Conservation (phyloP, 1,284 basidiomycete genomes). For the Ustilago bromivora region DNA sequence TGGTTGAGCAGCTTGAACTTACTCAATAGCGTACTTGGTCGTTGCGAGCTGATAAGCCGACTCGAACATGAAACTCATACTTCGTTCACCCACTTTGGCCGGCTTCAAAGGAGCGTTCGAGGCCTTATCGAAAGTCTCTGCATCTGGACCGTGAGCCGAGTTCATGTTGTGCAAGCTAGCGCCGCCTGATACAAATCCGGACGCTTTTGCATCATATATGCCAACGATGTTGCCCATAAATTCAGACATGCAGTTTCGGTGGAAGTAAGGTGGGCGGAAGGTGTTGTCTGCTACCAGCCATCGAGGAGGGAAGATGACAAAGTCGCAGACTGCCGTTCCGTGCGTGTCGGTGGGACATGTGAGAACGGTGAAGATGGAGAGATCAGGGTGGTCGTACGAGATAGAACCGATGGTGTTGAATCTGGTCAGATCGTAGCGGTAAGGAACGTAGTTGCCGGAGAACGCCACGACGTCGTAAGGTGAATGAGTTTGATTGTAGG, state of each 20-base stretch:
- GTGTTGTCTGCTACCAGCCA: constrained; percentile 49
- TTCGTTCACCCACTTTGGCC: constrained; percentile 51
- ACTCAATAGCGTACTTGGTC: constrained; percentile 56
- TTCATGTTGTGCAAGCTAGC: constrained; percentile 61
- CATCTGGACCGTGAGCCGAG: constrained; percentile 62
- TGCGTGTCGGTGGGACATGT: constrained; percentile 72
- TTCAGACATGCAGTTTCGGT: constrained; percentile 52
- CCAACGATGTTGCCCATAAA: constrained; percentile 55
- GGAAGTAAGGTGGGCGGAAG: constrained; percentile 54
- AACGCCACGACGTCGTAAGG: constrained; percentile 81
- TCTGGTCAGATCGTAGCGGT: constrained; percentile 78
- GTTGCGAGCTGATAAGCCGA: constrained; percentile 60
- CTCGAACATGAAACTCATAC: constrained; percentile 65
- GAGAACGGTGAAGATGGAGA: constrained; percentile 64
- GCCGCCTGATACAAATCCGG: constrained; percentile 53
- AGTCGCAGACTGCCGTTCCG: constrained; percentile 73
- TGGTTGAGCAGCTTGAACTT: not conserved
- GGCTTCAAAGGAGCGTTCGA: constrained; percentile 44
- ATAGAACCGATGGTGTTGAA: constrained; percentile 78
- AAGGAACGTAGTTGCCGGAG: constrained; percentile 77
- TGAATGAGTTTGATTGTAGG: constrained; percentile 76
- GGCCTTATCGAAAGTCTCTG: constrained; percentile 50
- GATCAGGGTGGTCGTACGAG: constrained; percentile 72
- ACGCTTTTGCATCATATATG: constrained; percentile 54
- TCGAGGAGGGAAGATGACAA: constrained; percentile 57